Evolutionary conservation across 2,329 filamentous ascomycete genomes (phyloP).

Genomic region (Botrytis galanthina): DNA sequence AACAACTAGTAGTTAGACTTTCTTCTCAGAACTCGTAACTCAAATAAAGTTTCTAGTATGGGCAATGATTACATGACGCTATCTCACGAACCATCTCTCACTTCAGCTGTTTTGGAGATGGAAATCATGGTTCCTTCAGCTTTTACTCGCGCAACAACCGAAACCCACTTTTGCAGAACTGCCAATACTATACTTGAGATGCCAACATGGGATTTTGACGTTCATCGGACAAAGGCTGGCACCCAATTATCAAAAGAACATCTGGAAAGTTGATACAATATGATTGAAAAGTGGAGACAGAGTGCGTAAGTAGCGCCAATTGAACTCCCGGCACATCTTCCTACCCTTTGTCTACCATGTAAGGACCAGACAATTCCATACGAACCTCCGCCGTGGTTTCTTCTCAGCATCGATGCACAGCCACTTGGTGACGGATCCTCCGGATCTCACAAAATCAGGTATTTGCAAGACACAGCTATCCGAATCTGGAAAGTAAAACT

Average conservation of each 20-base stretch:
- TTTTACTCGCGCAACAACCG: not conserved
- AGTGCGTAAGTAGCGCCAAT: not conserved
- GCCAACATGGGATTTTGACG: not conserved
- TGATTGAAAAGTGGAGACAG: not conserved
- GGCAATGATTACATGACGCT: not conserved
- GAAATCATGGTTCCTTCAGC: not conserved
- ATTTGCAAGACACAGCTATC: not conserved
- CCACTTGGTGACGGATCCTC: not conserved
- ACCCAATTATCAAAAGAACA: not conserved
- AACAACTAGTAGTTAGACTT: not conserved
- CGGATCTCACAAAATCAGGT: conserved; percentile 9
- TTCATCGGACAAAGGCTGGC: not conserved
- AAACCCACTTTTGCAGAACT: not conserved
- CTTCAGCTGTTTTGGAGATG: not conserved
- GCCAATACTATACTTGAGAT: not conserved
- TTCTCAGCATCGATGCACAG: conserved; percentile 8
- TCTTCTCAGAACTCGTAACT: not conserved
- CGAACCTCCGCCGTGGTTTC: not conserved
- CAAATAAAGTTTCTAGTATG: not conserved
- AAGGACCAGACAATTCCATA: not conserved
- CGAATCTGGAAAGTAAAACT: not conserved
- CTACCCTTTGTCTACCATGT: not conserved
- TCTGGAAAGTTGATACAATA: not conserved
- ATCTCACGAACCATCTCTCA: not conserved
- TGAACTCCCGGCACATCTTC: not conserved